Evolutionary conservation across 371 early-diverging fungal genomes (phyloP).

Genomic region (Choanephora cucurbitarum): DNA sequence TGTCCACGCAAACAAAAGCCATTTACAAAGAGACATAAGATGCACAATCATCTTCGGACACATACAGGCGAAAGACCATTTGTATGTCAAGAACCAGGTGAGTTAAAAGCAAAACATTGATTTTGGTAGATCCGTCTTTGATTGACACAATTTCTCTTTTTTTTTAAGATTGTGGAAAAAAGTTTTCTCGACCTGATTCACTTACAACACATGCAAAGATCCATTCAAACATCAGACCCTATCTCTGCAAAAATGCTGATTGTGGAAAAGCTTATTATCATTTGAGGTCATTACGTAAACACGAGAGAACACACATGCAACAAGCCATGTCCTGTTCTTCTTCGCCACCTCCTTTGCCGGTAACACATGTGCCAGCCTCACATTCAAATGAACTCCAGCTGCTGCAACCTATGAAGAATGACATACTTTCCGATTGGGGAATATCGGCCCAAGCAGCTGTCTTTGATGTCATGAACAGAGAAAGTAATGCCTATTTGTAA

Average conservation of each 20-base stretch:
- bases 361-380: constrained; percentile 10
- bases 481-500: constrained; percentile 3
- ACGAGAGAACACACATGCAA: constrained; percentile 50
- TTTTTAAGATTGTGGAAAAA: constrained; percentile 66
- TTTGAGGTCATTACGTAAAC: constrained; percentile 70
- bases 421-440: constrained; percentile 24
- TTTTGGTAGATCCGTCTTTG: no score
- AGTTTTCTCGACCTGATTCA: constrained; percentile 81
- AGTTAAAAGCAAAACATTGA: not conserved
- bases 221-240: constrained; percentile 72
- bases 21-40: constrained; percentile 82
- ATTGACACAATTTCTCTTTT: not conserved
- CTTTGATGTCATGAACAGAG: constrained; percentile 22
- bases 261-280: constrained; percentile 74
- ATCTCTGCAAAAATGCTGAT: constrained; percentile 50
- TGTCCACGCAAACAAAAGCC: constrained; percentile 71
- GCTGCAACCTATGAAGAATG: constrained; percentile 4
- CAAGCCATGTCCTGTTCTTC: constrained; percentile 4
- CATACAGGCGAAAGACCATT: constrained; percentile 80
- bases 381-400: constrained; percentile 12
- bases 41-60: constrained; percentile 81
- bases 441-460: constrained; percentile 25
- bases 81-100: constrained; percentile 29
- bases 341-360: constrained; percentile 14
- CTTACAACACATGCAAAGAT: constrained; percentile 83